A percentile compares a stretch with the other conserved stretches of the same genome.
Conservation (phyloP, 192 early-diverging fungal species). For the Glomus cerebriforme region DNA sequence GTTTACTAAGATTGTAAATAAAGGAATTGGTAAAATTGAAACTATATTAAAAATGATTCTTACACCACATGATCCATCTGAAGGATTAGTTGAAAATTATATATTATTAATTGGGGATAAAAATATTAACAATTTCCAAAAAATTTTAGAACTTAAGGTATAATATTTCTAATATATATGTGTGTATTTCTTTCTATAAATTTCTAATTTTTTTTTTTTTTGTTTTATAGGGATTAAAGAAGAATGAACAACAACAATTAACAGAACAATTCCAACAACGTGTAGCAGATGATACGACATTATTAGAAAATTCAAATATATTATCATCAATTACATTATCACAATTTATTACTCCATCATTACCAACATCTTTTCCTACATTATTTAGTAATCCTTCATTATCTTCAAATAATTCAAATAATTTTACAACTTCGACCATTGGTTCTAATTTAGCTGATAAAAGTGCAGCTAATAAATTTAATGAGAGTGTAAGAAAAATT, state of each 20-base stretch:
- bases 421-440: neutral
- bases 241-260: slow-evolving; percentile 58
- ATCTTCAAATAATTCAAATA: neutral
- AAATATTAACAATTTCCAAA: slow-evolving; percentile 69
- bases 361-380: slow-evolving; percentile 15
- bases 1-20: slow-evolving; percentile 83
- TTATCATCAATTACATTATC: slow-evolving; percentile 37
- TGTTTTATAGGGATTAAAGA: slow-evolving; percentile 50
- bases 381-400: neutral
- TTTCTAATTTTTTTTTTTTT: neutral
- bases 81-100: slow-evolving; percentile 87
- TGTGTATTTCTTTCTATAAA: neutral
- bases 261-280: slow-evolving; percentile 57
- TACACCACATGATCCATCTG: slow-evolving; percentile 78
- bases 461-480: slow-evolving; percentile 24
- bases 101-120: slow-evolving; percentile 80
- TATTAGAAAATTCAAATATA: slow-evolving; percentile 49
- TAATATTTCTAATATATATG: neutral
- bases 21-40: slow-evolving; percentile 80
- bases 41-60: slow-evolving; percentile 88
- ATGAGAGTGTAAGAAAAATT: slow-evolving; percentile 20
- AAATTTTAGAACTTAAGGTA: slow-evolving; percentile 85
- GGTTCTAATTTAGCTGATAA: neutral
- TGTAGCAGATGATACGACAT: slow-evolving; percentile 38
- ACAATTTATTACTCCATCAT: neutral